These are phyloP conservation scores for Sordariomycetes sp. DNA, from an alignment of 2,329 filamentous ascomycete genomes.

Conservation along the genomic window DNA sequence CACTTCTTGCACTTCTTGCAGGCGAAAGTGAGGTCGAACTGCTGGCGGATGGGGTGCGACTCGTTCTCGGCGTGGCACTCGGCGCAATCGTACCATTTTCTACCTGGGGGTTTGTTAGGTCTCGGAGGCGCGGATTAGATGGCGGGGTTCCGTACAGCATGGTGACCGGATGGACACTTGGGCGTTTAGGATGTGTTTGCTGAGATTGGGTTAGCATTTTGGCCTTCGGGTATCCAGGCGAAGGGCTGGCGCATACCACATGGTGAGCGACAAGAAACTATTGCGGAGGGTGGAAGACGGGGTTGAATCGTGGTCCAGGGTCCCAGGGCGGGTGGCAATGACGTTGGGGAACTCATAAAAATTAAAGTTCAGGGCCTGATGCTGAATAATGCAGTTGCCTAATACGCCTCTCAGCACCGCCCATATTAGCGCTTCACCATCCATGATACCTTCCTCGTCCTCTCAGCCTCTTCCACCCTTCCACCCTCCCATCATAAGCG, in stretches of 20 bases:
- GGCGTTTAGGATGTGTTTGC: constrained; percentile 97
- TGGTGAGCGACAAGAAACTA: neutral
- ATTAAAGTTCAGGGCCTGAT: neutral
- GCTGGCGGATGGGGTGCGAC: constrained; percentile 61
- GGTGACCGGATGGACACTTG: constrained; percentile 92
- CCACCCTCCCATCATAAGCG: neutral
- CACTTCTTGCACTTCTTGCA: constrained; percentile 99
- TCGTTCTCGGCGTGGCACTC: constrained; percentile 83
- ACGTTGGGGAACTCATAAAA: neutral
- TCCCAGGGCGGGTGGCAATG: neutral
- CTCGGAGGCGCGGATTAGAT: neutral
- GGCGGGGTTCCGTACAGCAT: constrained; percentile 57
- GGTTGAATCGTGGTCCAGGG: neutral
- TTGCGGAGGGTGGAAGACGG: neutral
- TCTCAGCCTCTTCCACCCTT: neutral
- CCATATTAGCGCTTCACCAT: neutral
- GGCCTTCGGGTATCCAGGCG: neutral
- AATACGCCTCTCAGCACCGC: neutral
- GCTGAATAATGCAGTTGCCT: neutral
- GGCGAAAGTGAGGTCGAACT: constrained; percentile 80
- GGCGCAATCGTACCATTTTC: constrained; percentile 98
- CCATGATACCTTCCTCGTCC: neutral
- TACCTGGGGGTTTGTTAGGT: constrained; percentile 35
- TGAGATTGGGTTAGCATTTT: constrained; percentile 19
- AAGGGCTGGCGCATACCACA: neutral